Evolutionary conservation across 371 early-diverging fungal species (phyloP).

Genomic region (Sporodiniella umbellata): DNA sequence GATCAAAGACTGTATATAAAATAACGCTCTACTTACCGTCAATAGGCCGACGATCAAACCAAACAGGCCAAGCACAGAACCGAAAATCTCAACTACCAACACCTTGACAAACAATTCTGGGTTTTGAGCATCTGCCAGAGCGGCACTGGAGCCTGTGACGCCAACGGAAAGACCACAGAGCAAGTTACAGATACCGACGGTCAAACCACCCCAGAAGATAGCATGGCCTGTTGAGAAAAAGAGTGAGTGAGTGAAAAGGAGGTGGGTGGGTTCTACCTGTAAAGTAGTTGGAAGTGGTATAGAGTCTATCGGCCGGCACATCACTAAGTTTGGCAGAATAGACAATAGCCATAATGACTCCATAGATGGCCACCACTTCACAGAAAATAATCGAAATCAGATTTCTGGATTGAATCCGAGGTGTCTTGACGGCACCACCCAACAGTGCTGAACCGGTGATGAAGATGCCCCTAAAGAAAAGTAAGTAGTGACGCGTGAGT

Average conservation of each 20-base stretch:
- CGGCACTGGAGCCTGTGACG: conserved; percentile 90
- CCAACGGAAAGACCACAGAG: conserved; percentile 96
- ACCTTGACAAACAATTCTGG: conserved; percentile 93
- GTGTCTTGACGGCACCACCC: conserved; percentile 91
- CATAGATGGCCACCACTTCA: conserved; percentile 98
- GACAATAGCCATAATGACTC: conserved; percentile 96
- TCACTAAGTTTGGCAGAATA: conserved; percentile 81
- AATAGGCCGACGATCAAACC: conserved; percentile 86
- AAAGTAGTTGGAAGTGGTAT: conserved; percentile 58
- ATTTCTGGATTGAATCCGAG: conserved; percentile 95
- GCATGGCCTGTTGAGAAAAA: conserved; percentile 66
- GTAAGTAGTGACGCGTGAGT: too few relatives aligned
- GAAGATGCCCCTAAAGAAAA: conserved; percentile 83
- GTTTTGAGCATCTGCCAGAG: conserved; percentile 95
- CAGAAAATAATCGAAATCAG: conserved; percentile 97
- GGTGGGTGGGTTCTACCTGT: conserved; percentile 59
- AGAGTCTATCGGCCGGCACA: conserved; percentile 41
- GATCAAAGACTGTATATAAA: too few relatives aligned
- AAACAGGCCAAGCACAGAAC: conserved; percentile 93
- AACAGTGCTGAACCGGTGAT: conserved; percentile 88
- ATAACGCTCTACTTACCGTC: conserved; percentile 65
- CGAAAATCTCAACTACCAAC: conserved; percentile 96
- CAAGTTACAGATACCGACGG: conserved; percentile 92
- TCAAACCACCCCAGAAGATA: conserved; percentile 95
- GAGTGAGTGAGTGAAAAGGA: too few relatives aligned